Evolutionary conservation across 2,329 filamentous ascomycete genomes (phyloP).

Genomic region (Aspergillus texensis): DNA sequence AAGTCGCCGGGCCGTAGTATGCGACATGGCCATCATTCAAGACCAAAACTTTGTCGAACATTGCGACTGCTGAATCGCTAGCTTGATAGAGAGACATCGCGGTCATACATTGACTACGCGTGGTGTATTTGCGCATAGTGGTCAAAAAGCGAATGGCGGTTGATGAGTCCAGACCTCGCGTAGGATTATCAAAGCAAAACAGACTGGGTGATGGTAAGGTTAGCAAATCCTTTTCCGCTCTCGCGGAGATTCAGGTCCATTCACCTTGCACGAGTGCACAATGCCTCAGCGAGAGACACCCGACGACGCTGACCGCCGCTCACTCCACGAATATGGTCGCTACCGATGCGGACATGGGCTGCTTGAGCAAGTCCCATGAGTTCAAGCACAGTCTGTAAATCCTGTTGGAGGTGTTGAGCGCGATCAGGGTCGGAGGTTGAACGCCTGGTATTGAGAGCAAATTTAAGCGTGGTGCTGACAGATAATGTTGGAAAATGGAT

Average conservation of each 20-base stretch:
- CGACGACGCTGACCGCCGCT: slow-evolving; percentile 76
- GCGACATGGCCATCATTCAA: slow-evolving; percentile 73
- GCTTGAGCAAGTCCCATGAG: slow-evolving; percentile 1
- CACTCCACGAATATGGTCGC: slow-evolving; percentile 75
- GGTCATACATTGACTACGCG: slow-evolving; percentile 67
- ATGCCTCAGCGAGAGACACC: slow-evolving; percentile 77
- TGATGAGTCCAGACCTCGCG: slow-evolving; percentile 66
- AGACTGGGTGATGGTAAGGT: slow-evolving; percentile 67
- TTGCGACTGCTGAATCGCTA: slow-evolving; percentile 72
- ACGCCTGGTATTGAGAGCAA: not conserved
- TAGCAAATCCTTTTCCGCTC: not conserved
- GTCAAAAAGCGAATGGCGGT: slow-evolving; percentile 65
- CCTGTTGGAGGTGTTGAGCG: not conserved
- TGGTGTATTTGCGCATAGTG: slow-evolving; percentile 73
- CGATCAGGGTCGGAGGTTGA: not conserved
- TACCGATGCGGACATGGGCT: slow-evolving; percentile 73
- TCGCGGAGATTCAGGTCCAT: not conserved
- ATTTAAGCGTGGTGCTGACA: not conserved
- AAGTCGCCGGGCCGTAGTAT: slow-evolving; percentile 67
- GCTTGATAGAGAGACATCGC: slow-evolving; percentile 82
- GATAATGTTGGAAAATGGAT: slow-evolving; percentile 43
- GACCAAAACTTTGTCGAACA: slow-evolving; percentile 79
- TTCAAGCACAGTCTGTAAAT: not conserved
- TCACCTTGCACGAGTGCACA: slow-evolving; percentile 64
- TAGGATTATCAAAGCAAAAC: slow-evolving; percentile 11